Base-by-base conservation (phyloP, 345 rosid genomes). In the Kernera saxatilis region DNA sequence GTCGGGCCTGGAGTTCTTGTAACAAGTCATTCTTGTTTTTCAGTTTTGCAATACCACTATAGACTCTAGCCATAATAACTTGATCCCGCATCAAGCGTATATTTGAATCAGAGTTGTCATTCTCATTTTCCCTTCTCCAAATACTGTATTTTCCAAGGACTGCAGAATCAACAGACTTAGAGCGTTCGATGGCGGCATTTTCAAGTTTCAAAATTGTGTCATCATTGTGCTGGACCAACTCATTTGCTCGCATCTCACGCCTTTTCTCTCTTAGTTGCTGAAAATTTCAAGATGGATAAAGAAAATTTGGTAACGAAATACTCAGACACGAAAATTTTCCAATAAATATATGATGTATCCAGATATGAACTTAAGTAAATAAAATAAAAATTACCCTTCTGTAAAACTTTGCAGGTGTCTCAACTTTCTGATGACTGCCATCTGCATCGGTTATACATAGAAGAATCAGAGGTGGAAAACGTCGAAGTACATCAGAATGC, bases 121-220 rank as follows among this genome's bases (percentile, higher is more conserved):
- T 95, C 79, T 92, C 99, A 43, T 80, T 86, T 69, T 95, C 99
- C 78, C 75, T 88, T 77, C 98, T 87, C 99, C 99, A 95, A 70
- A 92, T 82, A 80, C 82, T 95, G 78, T 92, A 95, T 78, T 92
- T 95, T 11, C 99, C 99, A 65, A 95, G 82, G 75, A 92, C 89
- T 11, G 98, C 92, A 43, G 97, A 88, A 59, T 95, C 99, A 71
- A 95, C 99, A 36, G 93, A 86, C 73, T 92, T 92, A 27, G 99
- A 90, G 23, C 89, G 92, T 73, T 95, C 97, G 67, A 92, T 87
- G 69, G 98, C 98, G 6, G 98, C 89, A 80, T 86, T 95, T 80
- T 95, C 99, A 48, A 95, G 88, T 78, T 87, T 95, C 43, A 90
- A 74, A 70, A 76, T 58, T 10, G 86, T 84, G 76, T 88, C 97